These are phyloP conservation scores for Aegle marmelos DNA, from an alignment of 345 rosid species.

Conservation along the genomic window DNA sequence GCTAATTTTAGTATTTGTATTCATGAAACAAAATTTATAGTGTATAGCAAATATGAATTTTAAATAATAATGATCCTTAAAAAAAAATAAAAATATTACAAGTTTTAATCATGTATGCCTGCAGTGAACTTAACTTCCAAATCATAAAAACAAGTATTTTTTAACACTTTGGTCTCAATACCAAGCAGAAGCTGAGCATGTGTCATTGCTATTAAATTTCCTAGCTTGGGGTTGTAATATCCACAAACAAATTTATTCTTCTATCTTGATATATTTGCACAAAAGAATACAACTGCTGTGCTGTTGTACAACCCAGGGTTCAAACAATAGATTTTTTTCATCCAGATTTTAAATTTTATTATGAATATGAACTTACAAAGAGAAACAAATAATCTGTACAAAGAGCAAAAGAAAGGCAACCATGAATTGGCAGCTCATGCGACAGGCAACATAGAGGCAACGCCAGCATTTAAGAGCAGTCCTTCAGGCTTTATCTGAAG, in stretches of 20 bases:
- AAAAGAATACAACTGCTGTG: background rate
- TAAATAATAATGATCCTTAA: no score
- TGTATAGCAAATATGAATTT: no score
- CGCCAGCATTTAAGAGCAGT: constrained; percentile 35
- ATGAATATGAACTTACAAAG: background rate
- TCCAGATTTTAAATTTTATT: background rate
- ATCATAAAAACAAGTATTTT: no score
- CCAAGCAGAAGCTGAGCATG: background rate
- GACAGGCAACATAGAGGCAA: constrained; percentile 41
- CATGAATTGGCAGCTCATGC: constrained; percentile 19
- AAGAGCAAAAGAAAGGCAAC: background rate
- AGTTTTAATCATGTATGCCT: no score
- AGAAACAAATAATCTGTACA: background rate
- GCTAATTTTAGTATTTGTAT: no score
- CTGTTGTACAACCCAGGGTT: background rate
- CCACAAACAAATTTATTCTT: background rate
- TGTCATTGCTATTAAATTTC: background rate
- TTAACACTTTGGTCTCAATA: no score
- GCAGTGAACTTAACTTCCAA: no score
- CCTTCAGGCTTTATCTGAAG: constrained; percentile 61
- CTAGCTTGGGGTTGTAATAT: no score
- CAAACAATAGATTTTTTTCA: background rate
- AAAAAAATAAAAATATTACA: no score
- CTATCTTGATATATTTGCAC: background rate
- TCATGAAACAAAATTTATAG: no score